Base-by-base conservation (phyloP, 2,329 filamentous ascomycete genomes). In the Emmonsiellopsis sp. region DNA sequence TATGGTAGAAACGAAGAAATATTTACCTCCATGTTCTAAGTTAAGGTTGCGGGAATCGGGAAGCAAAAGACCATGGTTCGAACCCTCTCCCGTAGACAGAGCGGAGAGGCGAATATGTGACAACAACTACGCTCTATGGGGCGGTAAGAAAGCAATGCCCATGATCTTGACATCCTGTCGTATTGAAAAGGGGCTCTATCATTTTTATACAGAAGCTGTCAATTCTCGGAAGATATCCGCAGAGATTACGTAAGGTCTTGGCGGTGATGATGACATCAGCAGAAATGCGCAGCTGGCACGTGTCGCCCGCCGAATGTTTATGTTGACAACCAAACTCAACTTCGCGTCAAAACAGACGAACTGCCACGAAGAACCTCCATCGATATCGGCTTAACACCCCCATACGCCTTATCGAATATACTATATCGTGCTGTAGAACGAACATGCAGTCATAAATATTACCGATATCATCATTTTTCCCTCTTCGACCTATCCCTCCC, bases 301-400 rank as follows among this genome's bases (percentile, higher is more conserved):
- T 59, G 20, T 52, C 37, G 58, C 30, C 30, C 42, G 52, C 61
- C 66, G 68, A 66, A 70, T 71, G 69, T 72, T 72, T 69, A 65
- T 67, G 64, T 65, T 67, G 63, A 64, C 61, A 58, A 56, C 58
- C 58, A n/a, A 50, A 50, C 30, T 6, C 30, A 47, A 42, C 16
- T 34, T n/a, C 34, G 13, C 9, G 26, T 42, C 30, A 32, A 50
- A 54, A 49, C 40, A 51, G 47, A 42, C 37, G 44, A 50, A 52
- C 20, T 16, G 37, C 32, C 53, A 38, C 30, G 32, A 31, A 40
- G 37, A 46, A n/a, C 26, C 34, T 51, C 16, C 37, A 49, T 53
- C 38, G 26, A 49, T 50, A 42, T 52, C 38, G 44, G 26, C 9
- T 47, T 11, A 13, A 26, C 35, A 50, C 50, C 7, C 32, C 20